Conservation (phyloP, 192 early-diverging fungal species). For the Coemansia guatemalensis region DNA sequence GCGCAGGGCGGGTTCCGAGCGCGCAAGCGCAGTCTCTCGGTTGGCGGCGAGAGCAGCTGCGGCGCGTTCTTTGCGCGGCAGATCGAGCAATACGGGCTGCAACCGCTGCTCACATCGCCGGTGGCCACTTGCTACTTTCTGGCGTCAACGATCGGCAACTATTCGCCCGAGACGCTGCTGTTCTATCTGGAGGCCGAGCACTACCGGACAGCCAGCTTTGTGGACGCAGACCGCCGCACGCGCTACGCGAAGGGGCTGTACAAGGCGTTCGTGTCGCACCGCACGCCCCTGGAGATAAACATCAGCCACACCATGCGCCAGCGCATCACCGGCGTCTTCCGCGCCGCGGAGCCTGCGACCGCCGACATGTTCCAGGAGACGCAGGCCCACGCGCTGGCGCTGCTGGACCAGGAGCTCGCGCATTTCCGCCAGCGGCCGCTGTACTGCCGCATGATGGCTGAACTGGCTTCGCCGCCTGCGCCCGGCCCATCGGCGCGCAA, state of each 20-base stretch:
- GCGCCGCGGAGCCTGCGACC: conserved; percentile 13
- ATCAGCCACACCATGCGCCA: conserved; percentile 47
- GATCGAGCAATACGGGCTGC: conserved; percentile 52
- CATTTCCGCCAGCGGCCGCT: conserved; percentile 48
- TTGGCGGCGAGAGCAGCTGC: conserved; percentile 47
- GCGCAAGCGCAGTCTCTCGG: conserved; percentile 53
- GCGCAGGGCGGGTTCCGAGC: conserved; percentile 26
- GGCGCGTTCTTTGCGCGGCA: conserved; percentile 45
- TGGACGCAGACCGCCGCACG: conserved; percentile 23
- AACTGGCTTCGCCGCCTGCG: conserved; percentile 19
- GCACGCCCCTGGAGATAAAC: conserved; percentile 49
- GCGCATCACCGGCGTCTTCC: conserved; percentile 26
- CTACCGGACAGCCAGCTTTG: conserved; percentile 36
- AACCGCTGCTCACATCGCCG: conserved; percentile 43
- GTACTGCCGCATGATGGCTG: conserved; percentile 45
- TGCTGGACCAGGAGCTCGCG: conserved; percentile 45
- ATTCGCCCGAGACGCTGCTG: conserved; percentile 40
- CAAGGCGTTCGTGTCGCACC: conserved; percentile 48
- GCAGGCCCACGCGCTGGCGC: conserved; percentile 30
- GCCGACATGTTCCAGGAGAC: conserved; percentile 38
- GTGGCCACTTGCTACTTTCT: conserved; percentile 50
- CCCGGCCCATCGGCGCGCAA: conserved; percentile 13
- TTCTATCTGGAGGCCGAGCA: conserved; percentile 50
- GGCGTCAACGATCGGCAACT: conserved; percentile 36
- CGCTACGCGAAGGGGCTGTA: conserved; percentile 52